Conservation (phyloP, 2,329 filamentous ascomycete genomes). For the Pezicula neosporulosa region DNA sequence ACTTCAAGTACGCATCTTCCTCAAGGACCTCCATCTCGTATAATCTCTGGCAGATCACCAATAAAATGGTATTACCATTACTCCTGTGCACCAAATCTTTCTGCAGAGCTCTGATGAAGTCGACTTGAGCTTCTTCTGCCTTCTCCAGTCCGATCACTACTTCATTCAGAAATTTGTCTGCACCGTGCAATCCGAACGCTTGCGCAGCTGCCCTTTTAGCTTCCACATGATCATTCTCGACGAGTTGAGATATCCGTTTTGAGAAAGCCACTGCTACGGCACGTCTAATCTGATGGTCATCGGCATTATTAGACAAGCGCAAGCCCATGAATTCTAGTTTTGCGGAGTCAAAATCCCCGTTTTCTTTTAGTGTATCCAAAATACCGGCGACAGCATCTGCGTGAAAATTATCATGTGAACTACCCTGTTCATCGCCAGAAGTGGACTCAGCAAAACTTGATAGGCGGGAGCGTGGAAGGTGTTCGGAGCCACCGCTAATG, state of each 20-base stretch:
- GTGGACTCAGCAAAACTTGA: conserved; percentile 72
- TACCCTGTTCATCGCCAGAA: conserved; percentile 53
- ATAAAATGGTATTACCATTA: conserved; percentile 65
- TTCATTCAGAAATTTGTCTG: conserved; percentile 53
- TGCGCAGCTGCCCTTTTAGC: conserved; percentile 62
- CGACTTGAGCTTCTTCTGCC: conserved; percentile 71
- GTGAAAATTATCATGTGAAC: conserved; percentile 66
- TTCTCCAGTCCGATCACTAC: conserved; percentile 63
- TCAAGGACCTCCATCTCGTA: conserved; percentile 83
- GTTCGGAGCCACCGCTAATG: conserved; percentile 35
- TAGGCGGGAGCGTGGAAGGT: conserved; percentile 50
- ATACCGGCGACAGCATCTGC: conserved; percentile 82
- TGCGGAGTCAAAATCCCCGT: conserved; percentile 73
- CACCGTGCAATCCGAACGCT: conserved; percentile 53
- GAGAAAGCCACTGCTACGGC: conserved; percentile 85
- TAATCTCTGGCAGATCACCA: conserved; percentile 78
- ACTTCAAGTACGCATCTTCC: conserved; percentile 81
- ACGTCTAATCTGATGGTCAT: conserved; percentile 81
- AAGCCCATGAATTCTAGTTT: conserved; percentile 91
- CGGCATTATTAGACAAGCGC: conserved; percentile 87
- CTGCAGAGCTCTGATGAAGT: conserved; percentile 80
- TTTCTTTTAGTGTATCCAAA: conserved; percentile 77
- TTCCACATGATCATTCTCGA: conserved; percentile 51
- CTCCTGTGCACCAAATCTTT: conserved; percentile 67
- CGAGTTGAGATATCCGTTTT: conserved; percentile 72